Percentiles rank a stretch among this genome's conserved stretches.
phyloP scores from a whole-genome alignment of 345 rosid genomes.

The Angophora floribunda region DNA sequence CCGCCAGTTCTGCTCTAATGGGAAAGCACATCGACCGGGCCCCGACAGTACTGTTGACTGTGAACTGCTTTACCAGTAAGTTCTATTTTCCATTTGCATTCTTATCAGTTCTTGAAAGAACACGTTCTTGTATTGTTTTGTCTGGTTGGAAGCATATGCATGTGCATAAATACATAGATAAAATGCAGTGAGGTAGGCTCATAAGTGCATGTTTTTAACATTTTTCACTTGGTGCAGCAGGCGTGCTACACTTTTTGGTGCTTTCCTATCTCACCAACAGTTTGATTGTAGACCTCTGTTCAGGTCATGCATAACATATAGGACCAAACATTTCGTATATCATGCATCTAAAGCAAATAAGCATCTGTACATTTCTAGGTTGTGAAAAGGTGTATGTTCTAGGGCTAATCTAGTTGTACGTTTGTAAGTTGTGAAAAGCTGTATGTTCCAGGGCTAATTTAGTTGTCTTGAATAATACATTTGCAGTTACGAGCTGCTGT shows the following conservation, averaged over 20 bases:
- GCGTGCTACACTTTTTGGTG: not conserved
- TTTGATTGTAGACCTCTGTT: not conserved
- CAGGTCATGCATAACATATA: not conserved
- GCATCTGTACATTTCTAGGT: not conserved
- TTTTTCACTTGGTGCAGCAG: not conserved
- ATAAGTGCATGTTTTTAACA: not conserved
- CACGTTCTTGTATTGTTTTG: not conserved
- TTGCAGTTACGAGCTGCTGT: slow-evolving; percentile 88
- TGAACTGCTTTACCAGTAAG: slow-evolving; percentile 91
- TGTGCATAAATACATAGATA: not conserved
- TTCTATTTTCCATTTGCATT: slow-evolving; percentile 3
- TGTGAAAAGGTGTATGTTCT: not conserved
- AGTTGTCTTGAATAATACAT: not conserved
- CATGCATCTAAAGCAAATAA: not conserved
- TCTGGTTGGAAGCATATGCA: not conserved
- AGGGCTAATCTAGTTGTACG: not conserved
- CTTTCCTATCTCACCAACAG: not conserved
- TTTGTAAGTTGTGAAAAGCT: not conserved
- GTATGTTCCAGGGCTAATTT: not conserved
- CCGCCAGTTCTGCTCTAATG: slow-evolving; percentile 71
- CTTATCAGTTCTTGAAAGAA: not conserved
- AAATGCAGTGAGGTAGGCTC: not conserved
- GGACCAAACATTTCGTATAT: not conserved
- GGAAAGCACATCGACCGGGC: slow-evolving; percentile 89
- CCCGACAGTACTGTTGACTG: slow-evolving; percentile 95